Conservation (phyloP, 2,329 filamentous ascomycete species). For the Trichothecium sympodiale region DNA sequence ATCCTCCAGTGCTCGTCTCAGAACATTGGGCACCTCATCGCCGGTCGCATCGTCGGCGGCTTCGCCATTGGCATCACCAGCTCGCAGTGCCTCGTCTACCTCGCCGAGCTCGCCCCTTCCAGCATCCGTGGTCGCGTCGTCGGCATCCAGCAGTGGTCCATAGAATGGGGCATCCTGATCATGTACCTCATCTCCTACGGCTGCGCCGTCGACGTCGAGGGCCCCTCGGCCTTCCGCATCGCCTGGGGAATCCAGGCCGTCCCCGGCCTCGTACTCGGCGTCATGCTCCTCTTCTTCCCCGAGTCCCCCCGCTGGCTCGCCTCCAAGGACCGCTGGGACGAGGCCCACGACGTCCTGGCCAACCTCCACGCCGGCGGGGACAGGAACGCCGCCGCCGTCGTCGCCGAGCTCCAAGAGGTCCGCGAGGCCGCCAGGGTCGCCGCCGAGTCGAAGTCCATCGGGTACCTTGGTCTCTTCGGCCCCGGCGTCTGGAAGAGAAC, state of each 20-base stretch:
- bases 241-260: slow-evolving; percentile 56
- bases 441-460: slow-evolving; percentile 23
- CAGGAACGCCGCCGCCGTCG: slow-evolving; percentile 38
- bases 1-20: slow-evolving; percentile 47
- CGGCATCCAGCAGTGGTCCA: slow-evolving; percentile 63
- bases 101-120: slow-evolving; percentile 53
- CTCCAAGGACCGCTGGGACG: slow-evolving; percentile 48
- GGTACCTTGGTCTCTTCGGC: slow-evolving; percentile 32
- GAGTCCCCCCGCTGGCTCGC: slow-evolving; percentile 55
- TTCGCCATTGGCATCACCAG: slow-evolving; percentile 56
- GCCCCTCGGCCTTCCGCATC: slow-evolving; percentile 47
- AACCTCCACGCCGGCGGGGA: slow-evolving; percentile 46
- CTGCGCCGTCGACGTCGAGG: slow-evolving; percentile 40
- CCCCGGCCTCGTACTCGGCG: slow-evolving; percentile 44
- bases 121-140: slow-evolving; percentile 52
- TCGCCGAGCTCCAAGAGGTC: slow-evolving; percentile 47
- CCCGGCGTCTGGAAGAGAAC: slow-evolving; percentile 39
- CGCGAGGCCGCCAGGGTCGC: slow-evolving; percentile 26
- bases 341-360: slow-evolving; percentile 39
- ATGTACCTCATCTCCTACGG: slow-evolving; percentile 61
- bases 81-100: slow-evolving; percentile 57
- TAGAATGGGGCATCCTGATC: slow-evolving; percentile 55
- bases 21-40: slow-evolving; percentile 43
- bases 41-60: slow-evolving; percentile 50
- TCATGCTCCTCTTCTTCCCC: slow-evolving; percentile 48